A percentile compares a stretch with the other conserved stretches of the same genome.
These are phyloP conservation scores for Exserohilum turcica DNA, from an alignment of 2,329 filamentous ascomycete genomes.

Conservation along the genomic window DNA sequence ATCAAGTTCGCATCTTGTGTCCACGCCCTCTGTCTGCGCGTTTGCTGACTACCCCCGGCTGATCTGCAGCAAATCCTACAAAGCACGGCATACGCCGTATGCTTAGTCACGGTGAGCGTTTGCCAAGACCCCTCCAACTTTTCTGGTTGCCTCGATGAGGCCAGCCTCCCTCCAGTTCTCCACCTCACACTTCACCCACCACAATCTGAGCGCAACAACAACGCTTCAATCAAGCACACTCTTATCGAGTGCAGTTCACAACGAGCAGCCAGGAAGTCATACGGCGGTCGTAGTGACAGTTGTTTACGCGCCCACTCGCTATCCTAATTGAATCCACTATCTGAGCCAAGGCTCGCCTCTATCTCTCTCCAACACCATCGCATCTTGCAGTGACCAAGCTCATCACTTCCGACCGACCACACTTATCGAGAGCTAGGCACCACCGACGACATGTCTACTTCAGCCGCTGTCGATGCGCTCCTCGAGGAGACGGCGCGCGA, in stretches of 20 bases:
- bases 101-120: conserved; percentile 1
- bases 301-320: conserved; percentile 20
- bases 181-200: conserved; percentile 15
- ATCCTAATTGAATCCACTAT: conserved; percentile 29
- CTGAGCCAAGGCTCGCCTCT: conserved; percentile 26
- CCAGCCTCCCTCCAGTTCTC: conserved; percentile 7
- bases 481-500: conserved; percentile 65
- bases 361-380: conserved; percentile 20
- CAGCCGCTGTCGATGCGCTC: conserved; percentile 84
- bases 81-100: background rate
- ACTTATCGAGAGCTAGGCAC: conserved; percentile 36
- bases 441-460: conserved; percentile 35
- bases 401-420: conserved; percentile 24
- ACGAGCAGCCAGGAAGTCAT: conserved; percentile 19
- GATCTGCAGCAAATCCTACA: background rate
- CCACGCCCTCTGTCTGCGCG: too few relatives aligned
- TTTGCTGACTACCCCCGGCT: background rate
- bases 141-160: conserved; percentile 6
- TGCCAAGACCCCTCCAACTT: conserved; percentile 15
- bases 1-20: background rate
- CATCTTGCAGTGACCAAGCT: conserved; percentile 31
- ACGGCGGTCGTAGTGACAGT: conserved; percentile 20
- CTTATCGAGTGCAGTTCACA: conserved; percentile 18
- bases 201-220: conserved; percentile 18
- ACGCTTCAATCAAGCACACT: conserved; percentile 20